Percentiles rank a stretch among this genome's conserved stretches.
Evolutionary conservation across 2,329 filamentous ascomycete genomes (phyloP).

Genomic region (Aspergillus calidoustus): DNA sequence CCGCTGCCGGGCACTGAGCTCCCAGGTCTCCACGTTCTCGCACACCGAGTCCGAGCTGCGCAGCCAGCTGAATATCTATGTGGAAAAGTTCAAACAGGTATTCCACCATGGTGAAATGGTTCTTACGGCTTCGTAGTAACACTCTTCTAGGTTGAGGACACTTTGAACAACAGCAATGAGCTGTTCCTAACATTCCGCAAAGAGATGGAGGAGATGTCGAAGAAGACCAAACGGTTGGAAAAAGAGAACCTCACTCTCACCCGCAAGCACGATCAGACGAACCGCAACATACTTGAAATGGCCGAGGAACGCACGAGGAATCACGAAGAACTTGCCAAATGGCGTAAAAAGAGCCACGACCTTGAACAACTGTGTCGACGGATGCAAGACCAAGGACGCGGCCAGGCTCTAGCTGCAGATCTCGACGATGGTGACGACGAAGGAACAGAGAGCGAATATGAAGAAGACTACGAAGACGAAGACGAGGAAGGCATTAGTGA

Average conservation of each 20-base stretch:
- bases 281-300: slow-evolving; percentile 95
- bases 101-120: slow-evolving; percentile 37
- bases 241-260: slow-evolving; percentile 93
- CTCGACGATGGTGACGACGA: slow-evolving; percentile 60
- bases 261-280: slow-evolving; percentile 90
- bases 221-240: slow-evolving; percentile 95
- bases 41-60: slow-evolving; percentile 93
- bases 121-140: slow-evolving; percentile 47
- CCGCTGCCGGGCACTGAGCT: slow-evolving; percentile 82
- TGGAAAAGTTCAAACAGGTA: slow-evolving; percentile 99
- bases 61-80: slow-evolving; percentile 96
- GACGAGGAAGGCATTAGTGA: slow-evolving; percentile 66
- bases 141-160: slow-evolving; percentile 87
- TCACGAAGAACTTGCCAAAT: slow-evolving; percentile 75
- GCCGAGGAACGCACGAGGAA: slow-evolving; percentile 84
- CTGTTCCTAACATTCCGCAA: slow-evolving; percentile 95
- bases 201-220: slow-evolving; percentile 99
- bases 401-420: slow-evolving; percentile 67
- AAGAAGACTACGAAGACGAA: slow-evolving; percentile 67
- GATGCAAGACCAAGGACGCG: slow-evolving; percentile 93
- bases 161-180: slow-evolving; percentile 97
- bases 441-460: slow-evolving; percentile 53
- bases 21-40: slow-evolving; percentile 91
- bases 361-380: slow-evolving; percentile 92
- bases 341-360: slow-evolving; percentile 85